Base-by-base conservation (phyloP, 2,329 filamentous ascomycete species). In the Harringtonia lauricola region DNA sequence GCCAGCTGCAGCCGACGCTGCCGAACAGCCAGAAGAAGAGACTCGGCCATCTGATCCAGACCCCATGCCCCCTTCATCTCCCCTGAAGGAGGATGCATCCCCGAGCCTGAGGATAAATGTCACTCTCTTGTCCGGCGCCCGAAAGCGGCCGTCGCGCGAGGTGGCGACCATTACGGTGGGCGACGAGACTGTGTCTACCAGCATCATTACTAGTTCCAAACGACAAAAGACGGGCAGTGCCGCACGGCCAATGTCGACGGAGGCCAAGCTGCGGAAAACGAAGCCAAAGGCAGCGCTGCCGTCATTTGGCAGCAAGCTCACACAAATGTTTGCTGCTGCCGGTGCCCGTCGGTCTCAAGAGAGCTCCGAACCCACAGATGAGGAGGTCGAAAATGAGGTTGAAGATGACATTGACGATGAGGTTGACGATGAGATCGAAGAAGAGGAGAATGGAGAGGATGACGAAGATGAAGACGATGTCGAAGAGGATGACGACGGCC, bases 141-240 rank as follows among this genome's bases (percentile, higher is more conserved):
- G 73, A 1, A 83, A 77, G 55, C 72, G 82, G 29, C 64, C 72
- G 2, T 71, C 74, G 1, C 63, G 71, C 24, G 79, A 86, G 53
- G 65, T 81, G 41, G 83, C 84, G 18, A 86, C 82, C 2, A 84
- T 90, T 39, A 88, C 82, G 0, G 76, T 90, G 43, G 85, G 83
- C 2, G 70, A 80, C 48, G 72, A 71, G 37, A 86, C 80, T 0
- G 70, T 79, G 6, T 81, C 76, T 0, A 80, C 79, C 18, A 70
- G 78, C 28, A 71, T 87, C 51, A 81, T 82, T 2, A 73, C 68
- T 40, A 66, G 72, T 40, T 55, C 67, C 4, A 74, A 76, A 49
- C 68, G 61, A 45, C 63, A 59, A 44, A 62, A 63, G 38, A 59
- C 62, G 35, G 64, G 66, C 17, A 61, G 67, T 38, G 59, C 65